These are phyloP conservation scores for Trichoderma oligosporum DNA, from an alignment of 2,329 filamentous ascomycete species.

Conservation along the genomic window DNA sequence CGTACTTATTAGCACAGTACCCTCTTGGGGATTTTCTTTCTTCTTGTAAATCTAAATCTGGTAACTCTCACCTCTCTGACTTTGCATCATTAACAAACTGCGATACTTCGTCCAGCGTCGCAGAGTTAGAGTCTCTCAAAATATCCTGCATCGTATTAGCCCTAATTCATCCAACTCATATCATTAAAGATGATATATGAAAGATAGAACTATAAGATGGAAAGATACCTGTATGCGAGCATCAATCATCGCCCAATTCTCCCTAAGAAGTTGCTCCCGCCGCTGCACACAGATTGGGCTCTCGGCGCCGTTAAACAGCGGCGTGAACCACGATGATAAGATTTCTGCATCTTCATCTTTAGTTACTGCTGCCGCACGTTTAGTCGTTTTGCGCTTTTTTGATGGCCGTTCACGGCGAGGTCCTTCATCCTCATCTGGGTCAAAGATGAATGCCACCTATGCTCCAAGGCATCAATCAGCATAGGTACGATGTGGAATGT, in stretches of 20 bases:
- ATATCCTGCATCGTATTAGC: constrained; percentile 42
- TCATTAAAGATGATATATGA: neutral
- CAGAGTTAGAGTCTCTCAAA: constrained; percentile 57
- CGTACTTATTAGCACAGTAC: neutral
- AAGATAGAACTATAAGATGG: too few species aligned
- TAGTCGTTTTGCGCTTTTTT: constrained; percentile 56
- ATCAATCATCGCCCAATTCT: constrained; percentile 63
- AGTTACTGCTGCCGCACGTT: constrained; percentile 27
- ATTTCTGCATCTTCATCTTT: constrained; percentile 15
- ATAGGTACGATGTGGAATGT: neutral
- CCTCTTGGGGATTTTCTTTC: neutral
- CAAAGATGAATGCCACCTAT: constrained; percentile 61
- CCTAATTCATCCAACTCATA: neutral
- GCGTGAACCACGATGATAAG: constrained; percentile 41
- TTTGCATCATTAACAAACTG: constrained; percentile 49
- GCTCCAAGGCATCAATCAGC: neutral
- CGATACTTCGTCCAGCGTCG: constrained; percentile 56
- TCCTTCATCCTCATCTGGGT: constrained; percentile 43
- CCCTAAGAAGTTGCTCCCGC: constrained; percentile 57
- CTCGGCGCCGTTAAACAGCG: constrained; percentile 55
- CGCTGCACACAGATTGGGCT: constrained; percentile 44
- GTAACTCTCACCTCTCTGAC: constrained; percentile 29
- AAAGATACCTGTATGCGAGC: constrained; percentile 55
- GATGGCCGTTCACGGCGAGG: constrained; percentile 40
- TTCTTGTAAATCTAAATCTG: neutral